Conservation (phyloP, 1,284 basidiomycete genomes). For the Boletus subluridellus region DNA sequence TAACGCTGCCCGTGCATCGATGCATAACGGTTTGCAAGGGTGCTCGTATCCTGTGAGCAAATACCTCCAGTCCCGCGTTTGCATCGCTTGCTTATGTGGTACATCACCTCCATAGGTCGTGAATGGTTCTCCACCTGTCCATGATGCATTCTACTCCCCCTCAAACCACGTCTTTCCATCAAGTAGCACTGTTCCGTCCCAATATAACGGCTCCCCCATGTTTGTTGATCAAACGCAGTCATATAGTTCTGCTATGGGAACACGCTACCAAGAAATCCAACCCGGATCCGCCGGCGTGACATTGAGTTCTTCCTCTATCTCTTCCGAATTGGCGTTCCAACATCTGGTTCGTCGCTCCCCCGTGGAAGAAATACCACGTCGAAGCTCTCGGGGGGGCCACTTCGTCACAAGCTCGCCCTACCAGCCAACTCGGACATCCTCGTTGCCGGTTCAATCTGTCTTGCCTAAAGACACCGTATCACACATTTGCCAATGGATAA, state of each 20-base stretch:
- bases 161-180: too few relatives aligned
- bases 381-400: neutral
- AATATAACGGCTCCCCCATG: neutral
- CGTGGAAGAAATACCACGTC: neutral
- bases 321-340: neutral
- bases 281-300: too few relatives aligned
- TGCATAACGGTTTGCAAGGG: neutral
- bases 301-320: too few relatives aligned
- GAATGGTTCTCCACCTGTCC: neutral
- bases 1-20: too few relatives aligned
- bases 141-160: neutral
- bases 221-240: neutral
- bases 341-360: too few relatives aligned
- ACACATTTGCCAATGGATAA: slow-evolving; percentile 11
- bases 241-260: neutral
- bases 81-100: slow-evolving; percentile 1
- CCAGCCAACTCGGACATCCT: neutral
- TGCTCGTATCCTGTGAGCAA: neutral
- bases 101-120: neutral
- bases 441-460: neutral
- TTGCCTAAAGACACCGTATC: neutral
- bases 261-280: too few relatives aligned
- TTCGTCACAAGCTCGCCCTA: neutral
- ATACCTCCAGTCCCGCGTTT: too few relatives aligned
- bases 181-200: neutral